phyloP scores from a whole-genome alignment of 2,329 filamentous ascomycete genomes.

The Talaromyces sp. region DNA sequence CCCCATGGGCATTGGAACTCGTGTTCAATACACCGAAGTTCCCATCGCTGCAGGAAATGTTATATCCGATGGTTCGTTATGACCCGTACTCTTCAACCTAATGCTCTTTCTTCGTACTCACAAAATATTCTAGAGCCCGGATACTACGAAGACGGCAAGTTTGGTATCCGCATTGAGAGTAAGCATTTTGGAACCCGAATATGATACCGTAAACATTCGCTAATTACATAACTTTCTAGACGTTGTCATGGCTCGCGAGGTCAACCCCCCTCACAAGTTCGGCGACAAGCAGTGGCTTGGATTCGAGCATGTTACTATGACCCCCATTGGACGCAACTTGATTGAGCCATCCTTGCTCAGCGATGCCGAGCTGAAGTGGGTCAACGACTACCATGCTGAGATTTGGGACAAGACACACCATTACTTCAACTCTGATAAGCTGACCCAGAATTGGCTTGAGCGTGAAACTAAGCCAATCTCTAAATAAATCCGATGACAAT shows the following conservation, averaged over 20 bases:
- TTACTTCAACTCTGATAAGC: conserved; percentile 72
- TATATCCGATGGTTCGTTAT: conserved; percentile 69
- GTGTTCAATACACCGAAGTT: conserved; percentile 89
- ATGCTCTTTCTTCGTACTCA: not conserved
- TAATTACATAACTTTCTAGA: conserved; percentile 48
- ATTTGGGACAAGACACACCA: conserved; percentile 78
- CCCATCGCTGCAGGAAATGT: conserved; percentile 90
- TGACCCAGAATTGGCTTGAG: conserved; percentile 78
- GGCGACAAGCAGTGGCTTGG: conserved; percentile 92
- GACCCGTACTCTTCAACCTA: not conserved
- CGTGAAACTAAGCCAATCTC: conserved; percentile 76
- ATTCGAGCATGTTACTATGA: conserved; percentile 97
- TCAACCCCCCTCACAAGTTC: conserved; percentile 83
- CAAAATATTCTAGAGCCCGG: conserved; percentile 69
- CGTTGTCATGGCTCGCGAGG: conserved; percentile 85
- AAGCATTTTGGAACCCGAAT: conserved; percentile 20
- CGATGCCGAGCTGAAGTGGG: conserved; percentile 74
- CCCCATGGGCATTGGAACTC: conserved; percentile 91
- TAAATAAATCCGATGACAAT: conserved; percentile 26
- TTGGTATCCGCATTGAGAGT: conserved; percentile 93
- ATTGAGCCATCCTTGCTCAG: conserved; percentile 76
- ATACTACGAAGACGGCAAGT: conserved; percentile 94
- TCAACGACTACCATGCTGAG: conserved; percentile 82
- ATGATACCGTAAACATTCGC: not conserved
- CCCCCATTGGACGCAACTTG: conserved; percentile 87